Conservation (phyloP, 2,329 filamentous ascomycete species). For the Ceratocystis cubensis region DNA sequence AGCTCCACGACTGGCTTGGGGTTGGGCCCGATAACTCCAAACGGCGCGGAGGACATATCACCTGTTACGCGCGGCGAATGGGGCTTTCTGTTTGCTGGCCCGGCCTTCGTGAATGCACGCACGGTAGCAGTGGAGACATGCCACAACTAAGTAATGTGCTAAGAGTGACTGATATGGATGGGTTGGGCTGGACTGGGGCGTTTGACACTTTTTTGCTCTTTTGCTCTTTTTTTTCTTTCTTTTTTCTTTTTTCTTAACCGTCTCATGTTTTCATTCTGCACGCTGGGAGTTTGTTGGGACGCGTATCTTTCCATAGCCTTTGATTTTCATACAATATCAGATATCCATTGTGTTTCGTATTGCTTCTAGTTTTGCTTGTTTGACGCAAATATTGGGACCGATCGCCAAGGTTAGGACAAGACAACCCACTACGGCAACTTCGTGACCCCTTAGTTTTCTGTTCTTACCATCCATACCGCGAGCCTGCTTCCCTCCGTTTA, state of each 20-base stretch:
- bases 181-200: not conserved
- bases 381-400: not conserved
- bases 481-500: slow-evolving; percentile 70
- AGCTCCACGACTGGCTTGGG: slow-evolving; percentile 16
- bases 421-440: not conserved
- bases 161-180: not conserved
- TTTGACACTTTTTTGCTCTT: not conserved
- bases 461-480: slow-evolving; percentile 64
- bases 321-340: slow-evolving; percentile 16
- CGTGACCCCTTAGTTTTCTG: not conserved
- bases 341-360: slow-evolving; percentile 14
- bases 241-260: too few species aligned
- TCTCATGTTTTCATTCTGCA: not conserved
- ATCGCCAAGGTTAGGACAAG: not conserved
- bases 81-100: slow-evolving; percentile 45
- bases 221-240: not conserved
- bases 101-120: slow-evolving; percentile 30
- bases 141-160: slow-evolving; percentile 13
- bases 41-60: slow-evolving; percentile 49
- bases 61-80: slow-evolving; percentile 51
- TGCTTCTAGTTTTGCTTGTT: not conserved
- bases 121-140: slow-evolving; percentile 43
- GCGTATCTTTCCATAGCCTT: not conserved
- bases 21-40: slow-evolving; percentile 43
- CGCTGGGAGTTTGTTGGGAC: slow-evolving; percentile 12